Evolutionary conservation across 2,329 filamentous ascomycete species (phyloP), one percentile per base, ranked within the genome.

Genomic region (Apiospora pterosperma): DNA sequence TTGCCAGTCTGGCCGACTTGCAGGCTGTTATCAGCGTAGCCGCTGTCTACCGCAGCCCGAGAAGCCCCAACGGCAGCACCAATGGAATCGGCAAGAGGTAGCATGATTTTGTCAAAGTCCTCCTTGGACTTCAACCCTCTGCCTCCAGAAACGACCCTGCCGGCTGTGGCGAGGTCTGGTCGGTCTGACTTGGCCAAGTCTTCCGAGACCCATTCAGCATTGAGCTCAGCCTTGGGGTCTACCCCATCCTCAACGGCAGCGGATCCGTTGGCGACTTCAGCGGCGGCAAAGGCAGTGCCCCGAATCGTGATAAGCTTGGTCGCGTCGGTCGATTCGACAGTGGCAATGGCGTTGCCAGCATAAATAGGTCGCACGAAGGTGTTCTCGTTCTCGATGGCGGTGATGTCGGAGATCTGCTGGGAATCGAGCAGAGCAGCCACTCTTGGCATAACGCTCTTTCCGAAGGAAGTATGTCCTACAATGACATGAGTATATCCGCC

Each of bases 1-100:
- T 99, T 99, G 74, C 96, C 96, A 16, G 96, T 99, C 84, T 99
- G 96, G 58, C 96, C 96, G 69, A 99, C 95, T 81, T 99, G 96
- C 71, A 99, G 82, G 78, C 93, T 97, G 85, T 99, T 99, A 82
- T 99, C 96, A 36, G 96, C 96, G 75, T 97, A 99, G 5, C 96
- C 96, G 72, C 92, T 96, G 80, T 99, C 96, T 44, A 99, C 96
- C 11, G 96, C 96, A 21, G 96, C 96, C 73, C 96, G 89, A 62
- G 93, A 97, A 34, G 96, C 96, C 73, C 96, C 96, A 67, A 99
- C 93, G 5, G 96, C 96, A n/a, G 96, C 96, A 55, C 94, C 95
- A 4, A 99, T 85, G 1, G 93, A 88, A 78, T 99, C 96, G 1
- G 96, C 96, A 63, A 99, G 86, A 52, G 96, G 95, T 64, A 93